Base-by-base conservation (phyloP, 2,329 filamentous ascomycete genomes). In the Drechslerella stenobrocha region DNA sequence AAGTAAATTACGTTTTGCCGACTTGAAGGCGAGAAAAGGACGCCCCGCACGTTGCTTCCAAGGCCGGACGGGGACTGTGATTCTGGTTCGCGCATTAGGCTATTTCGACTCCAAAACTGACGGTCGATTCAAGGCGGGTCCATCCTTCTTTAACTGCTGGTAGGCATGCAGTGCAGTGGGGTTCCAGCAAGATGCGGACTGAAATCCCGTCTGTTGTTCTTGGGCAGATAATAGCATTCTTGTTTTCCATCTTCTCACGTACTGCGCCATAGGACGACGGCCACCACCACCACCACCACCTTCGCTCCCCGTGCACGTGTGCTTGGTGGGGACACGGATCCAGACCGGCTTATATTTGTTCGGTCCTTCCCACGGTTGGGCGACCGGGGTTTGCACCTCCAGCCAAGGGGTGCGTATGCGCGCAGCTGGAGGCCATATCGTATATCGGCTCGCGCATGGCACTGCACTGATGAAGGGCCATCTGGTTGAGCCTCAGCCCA, bases 11-110 rank as follows among this genome's bases (percentile, higher is more conserved):
- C 37, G 18, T 42, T 42, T 42, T 20, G 37, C 15, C 3, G 3
- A 20, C 18, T 20, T 20, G 4, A 20, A 18, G 4, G 4, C 4
- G 15, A n/a, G 9, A 42, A 66, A 57, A 40, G 28, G 35, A 42
- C 42, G 52, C 42, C 53, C 52, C 30, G 42, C 42, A 58, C 52
- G 52, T 58, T 53, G 52, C n/a, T n/a, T n/a, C n/a, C 58, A 66
- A 45, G 53, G 34, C 61, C 61, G 53, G 50, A 58, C 52, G 61
- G 58, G 61, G 61, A 66, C 48, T 58, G 61, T 66, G 61, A 66
- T 66, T 66, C 61, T 66, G 61, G 61, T 66, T 66, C 61, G 53
- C 37, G 61, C 53, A 66, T 66, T 66, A 66, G 61, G 61, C 61
- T 66, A 66, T 66, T 66, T 66, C 53, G 53, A 58, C 52, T 48